Evolutionary conservation across 176 grass and related monocot genomes (phyloP).

Genomic region (Lolium perenne): DNA sequence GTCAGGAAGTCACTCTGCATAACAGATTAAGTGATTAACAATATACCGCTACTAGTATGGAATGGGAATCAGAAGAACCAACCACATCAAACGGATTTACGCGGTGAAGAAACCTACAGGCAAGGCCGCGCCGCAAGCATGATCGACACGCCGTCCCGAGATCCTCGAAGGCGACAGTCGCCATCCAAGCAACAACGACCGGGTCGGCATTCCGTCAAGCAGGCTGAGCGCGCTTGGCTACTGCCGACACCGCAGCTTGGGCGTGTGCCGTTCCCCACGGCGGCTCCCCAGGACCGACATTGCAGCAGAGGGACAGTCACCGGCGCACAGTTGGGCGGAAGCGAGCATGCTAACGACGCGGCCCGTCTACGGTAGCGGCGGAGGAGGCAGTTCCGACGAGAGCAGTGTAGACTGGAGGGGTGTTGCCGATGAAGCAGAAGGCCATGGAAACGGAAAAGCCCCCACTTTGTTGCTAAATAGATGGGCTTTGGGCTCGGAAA

Average conservation of each 20-base stretch:
- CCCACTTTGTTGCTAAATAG: too few relatives aligned
- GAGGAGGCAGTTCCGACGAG: background rate
- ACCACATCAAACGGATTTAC: background rate
- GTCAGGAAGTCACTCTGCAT: background rate
- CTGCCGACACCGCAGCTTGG: background rate
- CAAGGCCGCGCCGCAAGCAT: too few relatives aligned
- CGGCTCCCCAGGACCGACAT: background rate
- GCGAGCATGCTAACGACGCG: too few relatives aligned
- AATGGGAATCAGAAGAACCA: background rate
- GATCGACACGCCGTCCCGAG: background rate
- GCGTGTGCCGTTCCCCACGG: background rate
- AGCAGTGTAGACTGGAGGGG: background rate
- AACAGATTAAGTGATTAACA: background rate
- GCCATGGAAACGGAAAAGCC: too few relatives aligned
- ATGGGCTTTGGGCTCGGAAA: too few relatives aligned
- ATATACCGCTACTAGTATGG: background rate
- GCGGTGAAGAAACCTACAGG: background rate
- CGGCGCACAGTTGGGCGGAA: background rate
- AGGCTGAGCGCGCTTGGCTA: background rate
- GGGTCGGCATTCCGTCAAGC: constrained; percentile 30
- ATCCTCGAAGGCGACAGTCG: background rate
- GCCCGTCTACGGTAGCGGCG: too few relatives aligned
- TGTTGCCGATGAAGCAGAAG: too few relatives aligned
- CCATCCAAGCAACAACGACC: background rate
- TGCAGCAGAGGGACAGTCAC: background rate